Percentiles rank a stretch among this genome's conserved stretches.
Evolutionary conservation across 2,329 filamentous ascomycete genomes (phyloP).

Genomic region (Aureobasidium sp.): DNA sequence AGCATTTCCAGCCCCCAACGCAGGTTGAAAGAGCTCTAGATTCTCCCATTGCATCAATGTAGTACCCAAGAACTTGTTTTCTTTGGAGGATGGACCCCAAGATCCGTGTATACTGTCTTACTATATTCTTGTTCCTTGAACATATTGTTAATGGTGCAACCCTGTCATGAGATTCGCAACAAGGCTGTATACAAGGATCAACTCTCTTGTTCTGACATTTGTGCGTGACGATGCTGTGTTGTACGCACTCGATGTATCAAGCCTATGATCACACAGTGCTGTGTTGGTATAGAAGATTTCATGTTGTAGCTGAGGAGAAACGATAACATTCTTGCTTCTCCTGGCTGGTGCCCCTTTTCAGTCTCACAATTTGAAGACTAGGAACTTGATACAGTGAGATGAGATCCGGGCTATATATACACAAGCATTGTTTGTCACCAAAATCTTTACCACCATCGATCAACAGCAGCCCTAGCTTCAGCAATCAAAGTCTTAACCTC

Average conservation of each 20-base stretch:
- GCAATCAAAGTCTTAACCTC: constrained; percentile 21
- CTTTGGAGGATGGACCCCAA: no score
- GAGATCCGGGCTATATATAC: background rate
- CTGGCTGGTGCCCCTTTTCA: background rate
- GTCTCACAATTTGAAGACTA: background rate
- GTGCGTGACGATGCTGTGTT: no score
- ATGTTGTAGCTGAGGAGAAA: background rate
- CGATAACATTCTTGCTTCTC: background rate
- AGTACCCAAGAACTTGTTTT: no score
- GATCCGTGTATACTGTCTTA: background rate
- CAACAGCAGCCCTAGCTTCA: constrained; percentile 19
- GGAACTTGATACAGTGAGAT: background rate
- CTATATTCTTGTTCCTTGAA: background rate
- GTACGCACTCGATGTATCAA: no score
- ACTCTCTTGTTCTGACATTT: background rate
- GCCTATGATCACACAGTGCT: no score
- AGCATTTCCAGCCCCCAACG: background rate
- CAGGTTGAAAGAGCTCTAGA: rapidly evolving
- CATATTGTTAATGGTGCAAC: background rate
- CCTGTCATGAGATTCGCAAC: background rate
- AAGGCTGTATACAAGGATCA: background rate
- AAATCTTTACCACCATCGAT: constrained; percentile 7
- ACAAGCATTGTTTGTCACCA: no score
- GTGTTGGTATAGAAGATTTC: no score
- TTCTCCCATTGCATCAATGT: background rate